phyloP scores from a whole-genome alignment of 1,139 yeast genomes.

The Yamadazyma triangularis region DNA sequence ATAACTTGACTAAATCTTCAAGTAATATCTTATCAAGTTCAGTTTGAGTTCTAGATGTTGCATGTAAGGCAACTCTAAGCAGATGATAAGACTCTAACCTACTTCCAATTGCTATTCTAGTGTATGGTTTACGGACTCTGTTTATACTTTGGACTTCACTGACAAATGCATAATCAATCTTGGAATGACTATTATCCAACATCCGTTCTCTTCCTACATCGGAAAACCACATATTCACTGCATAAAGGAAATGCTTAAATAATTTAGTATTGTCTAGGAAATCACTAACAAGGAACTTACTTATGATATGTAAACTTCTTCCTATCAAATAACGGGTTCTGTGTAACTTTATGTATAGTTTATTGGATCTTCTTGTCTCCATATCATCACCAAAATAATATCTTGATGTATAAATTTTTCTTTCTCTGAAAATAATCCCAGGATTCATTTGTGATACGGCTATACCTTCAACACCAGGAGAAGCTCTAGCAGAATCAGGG shows the following conservation, averaged over 20 bases:
- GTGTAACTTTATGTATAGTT: slow-evolving; percentile 58
- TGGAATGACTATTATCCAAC: slow-evolving; percentile 50
- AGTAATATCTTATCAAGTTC: slow-evolving; percentile 61
- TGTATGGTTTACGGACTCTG: slow-evolving; percentile 61
- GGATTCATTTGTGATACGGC: slow-evolving; percentile 41
- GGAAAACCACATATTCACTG: slow-evolving; percentile 74
- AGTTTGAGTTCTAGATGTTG: slow-evolving; percentile 71
- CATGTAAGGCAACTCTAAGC: slow-evolving; percentile 68
- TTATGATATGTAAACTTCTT: slow-evolving; percentile 57
- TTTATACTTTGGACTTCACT: slow-evolving; percentile 38
- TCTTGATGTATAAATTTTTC: slow-evolving; percentile 55
- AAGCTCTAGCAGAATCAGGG: slow-evolving; percentile 29
- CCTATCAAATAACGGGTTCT: slow-evolving; percentile 62
- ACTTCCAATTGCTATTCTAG: slow-evolving; percentile 74
- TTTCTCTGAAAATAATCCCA: slow-evolving; percentile 53
- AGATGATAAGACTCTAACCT: slow-evolving; percentile 76
- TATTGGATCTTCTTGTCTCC: slow-evolving; percentile 43
- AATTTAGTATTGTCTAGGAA: slow-evolving; percentile 68
- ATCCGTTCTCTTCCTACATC: slow-evolving; percentile 78
- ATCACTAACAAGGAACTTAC: slow-evolving; percentile 42
- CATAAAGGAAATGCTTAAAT: slow-evolving; percentile 61
- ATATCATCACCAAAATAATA: slow-evolving; percentile 54
- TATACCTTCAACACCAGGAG: slow-evolving; percentile 42
- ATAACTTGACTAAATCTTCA: slow-evolving; percentile 61
- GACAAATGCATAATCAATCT: slow-evolving; percentile 32